These are phyloP conservation scores for Atalantia buxifolia DNA, from an alignment of 345 rosid genomes.

Conservation along the genomic window DNA sequence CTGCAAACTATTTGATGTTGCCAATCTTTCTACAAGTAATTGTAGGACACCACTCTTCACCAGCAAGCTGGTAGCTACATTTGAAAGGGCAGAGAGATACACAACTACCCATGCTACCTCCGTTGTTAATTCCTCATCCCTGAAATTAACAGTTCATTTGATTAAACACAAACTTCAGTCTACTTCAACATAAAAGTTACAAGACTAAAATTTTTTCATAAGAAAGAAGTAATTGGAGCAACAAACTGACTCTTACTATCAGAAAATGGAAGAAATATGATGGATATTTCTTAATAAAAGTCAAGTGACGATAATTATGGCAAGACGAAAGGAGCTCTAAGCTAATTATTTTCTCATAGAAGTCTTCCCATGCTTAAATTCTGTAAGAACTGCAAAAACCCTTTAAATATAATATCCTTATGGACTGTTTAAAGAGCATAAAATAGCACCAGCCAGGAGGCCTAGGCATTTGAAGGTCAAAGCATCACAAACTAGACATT, in stretches of 20 bases:
- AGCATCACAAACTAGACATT: neutral
- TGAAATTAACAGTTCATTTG: slow-evolving; percentile 30
- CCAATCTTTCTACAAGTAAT: slow-evolving; percentile 79
- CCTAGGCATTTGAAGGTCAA: neutral
- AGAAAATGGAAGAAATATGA: neutral
- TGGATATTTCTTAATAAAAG: neutral
- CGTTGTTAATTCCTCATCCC: slow-evolving; percentile 88
- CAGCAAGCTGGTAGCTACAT: slow-evolving; percentile 63
- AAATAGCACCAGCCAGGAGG: neutral
- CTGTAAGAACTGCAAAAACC: neutral
- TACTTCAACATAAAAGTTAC: neutral
- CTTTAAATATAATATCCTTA: neutral
- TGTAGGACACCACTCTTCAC: slow-evolving; percentile 69
- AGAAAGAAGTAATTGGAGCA: neutral
- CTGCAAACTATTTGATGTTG: slow-evolving; percentile 72
- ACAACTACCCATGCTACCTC: slow-evolving; percentile 97
- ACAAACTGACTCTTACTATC: neutral
- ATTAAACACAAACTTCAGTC: neutral
- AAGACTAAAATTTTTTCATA: neutral
- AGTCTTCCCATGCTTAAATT: neutral
- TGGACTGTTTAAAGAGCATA: neutral
- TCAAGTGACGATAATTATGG: neutral
- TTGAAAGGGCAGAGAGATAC: slow-evolving; percentile 95
- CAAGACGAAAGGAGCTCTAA: neutral
- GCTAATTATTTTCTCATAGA: neutral